Percentiles rank a stretch among this genome's conserved stretches.
These are phyloP conservation scores for Rubia balearica DNA, from an alignment of 305 asterid species.

Conservation along the genomic window DNA sequence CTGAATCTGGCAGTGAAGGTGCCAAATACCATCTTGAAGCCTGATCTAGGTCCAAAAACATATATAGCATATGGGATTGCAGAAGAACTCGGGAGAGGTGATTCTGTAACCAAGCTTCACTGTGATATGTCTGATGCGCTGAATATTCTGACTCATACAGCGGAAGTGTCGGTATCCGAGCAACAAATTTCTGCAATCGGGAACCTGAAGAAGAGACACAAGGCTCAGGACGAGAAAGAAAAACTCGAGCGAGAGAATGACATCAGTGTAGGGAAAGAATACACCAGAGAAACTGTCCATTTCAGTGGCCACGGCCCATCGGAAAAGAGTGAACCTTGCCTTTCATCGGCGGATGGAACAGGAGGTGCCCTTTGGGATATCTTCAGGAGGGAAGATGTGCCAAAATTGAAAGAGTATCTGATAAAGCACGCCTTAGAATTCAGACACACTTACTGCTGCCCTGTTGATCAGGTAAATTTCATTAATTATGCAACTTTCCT, in stretches of 20 bases:
- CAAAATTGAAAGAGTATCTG: conserved; percentile 57
- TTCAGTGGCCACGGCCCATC: not conserved
- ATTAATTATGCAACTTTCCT: not conserved
- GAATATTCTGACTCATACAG: conserved; percentile 78
- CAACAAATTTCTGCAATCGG: conserved; percentile 49
- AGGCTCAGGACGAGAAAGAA: conserved; percentile 62
- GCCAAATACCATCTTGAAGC: conserved; percentile 61
- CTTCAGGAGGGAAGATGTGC: conserved; percentile 79
- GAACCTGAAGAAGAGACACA: conserved; percentile 54
- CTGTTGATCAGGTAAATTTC: conserved; percentile 54
- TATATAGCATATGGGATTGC: conserved; percentile 74
- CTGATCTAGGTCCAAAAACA: conserved; percentile 94
- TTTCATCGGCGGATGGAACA: conserved; percentile 22
- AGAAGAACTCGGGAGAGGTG: conserved; percentile 90
- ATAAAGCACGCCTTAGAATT: conserved; percentile 58
- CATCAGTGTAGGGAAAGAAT: not conserved
- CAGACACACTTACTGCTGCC: conserved; percentile 66
- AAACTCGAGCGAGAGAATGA: conserved; percentile 12
- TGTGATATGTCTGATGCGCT: conserved; percentile 97
- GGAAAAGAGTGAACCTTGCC: conserved; percentile 1
- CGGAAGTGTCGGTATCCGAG: conserved; percentile 43
- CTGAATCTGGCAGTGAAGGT: conserved; percentile 84
- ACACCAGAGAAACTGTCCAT: not conserved
- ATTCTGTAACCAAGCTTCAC: conserved; percentile 94
- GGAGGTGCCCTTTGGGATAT: conserved; percentile 92